Base-by-base conservation (phyloP, 2,329 filamentous ascomycete genomes). In the Saccharata proteae region DNA sequence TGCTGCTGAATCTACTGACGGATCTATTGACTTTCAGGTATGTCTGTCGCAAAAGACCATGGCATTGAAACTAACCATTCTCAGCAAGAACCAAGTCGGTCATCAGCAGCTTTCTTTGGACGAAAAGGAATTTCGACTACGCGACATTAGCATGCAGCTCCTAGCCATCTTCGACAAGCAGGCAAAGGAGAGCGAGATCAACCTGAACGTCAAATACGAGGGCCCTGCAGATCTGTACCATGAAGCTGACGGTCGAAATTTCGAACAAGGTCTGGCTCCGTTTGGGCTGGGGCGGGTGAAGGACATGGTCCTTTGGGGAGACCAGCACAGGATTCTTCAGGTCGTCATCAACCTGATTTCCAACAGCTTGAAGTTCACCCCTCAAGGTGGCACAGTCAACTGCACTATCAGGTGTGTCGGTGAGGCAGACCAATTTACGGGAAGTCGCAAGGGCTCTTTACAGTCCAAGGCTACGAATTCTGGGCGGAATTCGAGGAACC, bases 271-370 rank as follows among this genome's bases (percentile, higher is more conserved):
- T 8, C 59, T 77, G 11, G 78, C 77, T 0, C 78, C 77, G 1
- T 61, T 65, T 17, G 78, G 78, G 4, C 64, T 71, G 3, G 79
- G 78, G 7, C 65, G 77, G 12, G 54, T 93, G 15, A 82, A 80
- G 48, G 83, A 93, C 40, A 86, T 92, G 77, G 77, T 80, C 30
- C 62, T 94, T 1, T 90, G 82, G 74, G 86, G 86, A n/a, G 86
- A 94, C 45, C 80, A 90, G 42, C 84, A 93, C 47, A 69, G 86
- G 26, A 90, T 93, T 22, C 59, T 93, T 16, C 86, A 93, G 51
- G 80, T 93, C n/a, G 72, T 93, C 27, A 93, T 92, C 61, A 93
- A 93, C 48, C 64, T 94, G 18, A 83, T 93, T 27, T 86, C 80
- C 54, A 94, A 94, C 58, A 83, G 80, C 51, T 61, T 93, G 25